A percentile compares a stretch with the other conserved stretches of the same genome.
phyloP scores from a whole-genome alignment of 1,284 basidiomycete species.

The Heterobasidion occidentale region DNA sequence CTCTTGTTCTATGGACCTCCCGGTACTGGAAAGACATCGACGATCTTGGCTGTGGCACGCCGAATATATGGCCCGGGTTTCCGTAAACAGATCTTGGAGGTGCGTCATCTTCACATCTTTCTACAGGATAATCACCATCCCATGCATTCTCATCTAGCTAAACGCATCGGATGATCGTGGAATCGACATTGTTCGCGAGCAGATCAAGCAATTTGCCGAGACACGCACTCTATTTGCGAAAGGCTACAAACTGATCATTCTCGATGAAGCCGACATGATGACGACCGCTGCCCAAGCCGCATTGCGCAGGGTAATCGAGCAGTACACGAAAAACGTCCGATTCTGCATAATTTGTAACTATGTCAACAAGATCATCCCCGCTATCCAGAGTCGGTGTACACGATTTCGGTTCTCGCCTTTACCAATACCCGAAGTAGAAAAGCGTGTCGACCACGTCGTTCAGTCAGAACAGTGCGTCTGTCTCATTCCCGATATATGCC shows the following conservation, averaged over 20 bases:
- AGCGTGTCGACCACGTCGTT: slow-evolving; percentile 74
- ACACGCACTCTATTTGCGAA: slow-evolving; percentile 89
- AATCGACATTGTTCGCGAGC: slow-evolving; percentile 97
- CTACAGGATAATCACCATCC: background rate
- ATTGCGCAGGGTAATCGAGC: slow-evolving; percentile 93
- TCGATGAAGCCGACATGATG: slow-evolving; percentile 99
- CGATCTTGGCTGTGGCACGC: slow-evolving; percentile 93
- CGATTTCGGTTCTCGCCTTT: slow-evolving; percentile 97
- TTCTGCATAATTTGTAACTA: slow-evolving; percentile 99
- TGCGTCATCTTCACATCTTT: slow-evolving; percentile 23
- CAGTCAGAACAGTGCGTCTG: slow-evolving; percentile 73
- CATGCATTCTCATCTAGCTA: slow-evolving; percentile 39
- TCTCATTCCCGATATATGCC: background rate
- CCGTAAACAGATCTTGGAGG: slow-evolving; percentile 91
- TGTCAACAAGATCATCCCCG: slow-evolving; percentile 98
- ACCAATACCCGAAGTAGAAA: slow-evolving; percentile 81
- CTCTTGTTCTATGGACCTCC: slow-evolving; percentile 97
- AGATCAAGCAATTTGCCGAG: slow-evolving; percentile 98
- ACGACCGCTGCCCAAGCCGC: slow-evolving; percentile 96
- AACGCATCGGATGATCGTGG: slow-evolving; percentile 98
- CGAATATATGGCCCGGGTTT: slow-evolving; percentile 84
- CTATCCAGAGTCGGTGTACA: slow-evolving; percentile 98
- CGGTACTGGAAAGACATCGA: slow-evolving; percentile 96
- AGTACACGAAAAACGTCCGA: slow-evolving; percentile 97
- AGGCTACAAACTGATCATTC: slow-evolving; percentile 95